Evolutionary conservation across 1,284 basidiomycete species (phyloP).

Genomic region (Leccinum griseonigrum): DNA sequence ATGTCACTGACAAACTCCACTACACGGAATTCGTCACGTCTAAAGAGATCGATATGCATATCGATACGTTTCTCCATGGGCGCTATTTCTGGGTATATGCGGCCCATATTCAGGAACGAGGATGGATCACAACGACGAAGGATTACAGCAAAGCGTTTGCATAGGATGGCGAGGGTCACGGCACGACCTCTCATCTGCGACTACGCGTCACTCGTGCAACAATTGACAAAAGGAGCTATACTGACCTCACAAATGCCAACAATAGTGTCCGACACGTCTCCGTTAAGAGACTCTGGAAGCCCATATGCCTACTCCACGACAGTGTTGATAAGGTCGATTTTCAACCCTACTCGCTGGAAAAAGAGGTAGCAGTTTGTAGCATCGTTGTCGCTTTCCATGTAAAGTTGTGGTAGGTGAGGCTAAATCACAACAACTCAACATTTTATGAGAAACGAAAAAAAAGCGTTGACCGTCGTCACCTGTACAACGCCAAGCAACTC

Average conservation of each 20-base stretch:
- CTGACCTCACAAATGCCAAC: slow-evolving; percentile 88
- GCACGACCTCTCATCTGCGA: slow-evolving; percentile 77
- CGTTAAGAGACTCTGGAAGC: slow-evolving; percentile 80
- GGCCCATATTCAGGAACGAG: slow-evolving; percentile 81
- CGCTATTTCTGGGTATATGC: slow-evolving; percentile 80
- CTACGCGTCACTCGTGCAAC: neutral
- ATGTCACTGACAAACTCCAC: slow-evolving; percentile 90
- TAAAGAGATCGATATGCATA: slow-evolving; percentile 82
- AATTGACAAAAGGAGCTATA: neutral
- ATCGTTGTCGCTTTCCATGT: slow-evolving; percentile 83
- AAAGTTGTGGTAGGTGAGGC: slow-evolving; percentile 84
- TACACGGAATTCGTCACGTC: slow-evolving; percentile 88
- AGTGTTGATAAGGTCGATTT: slow-evolving; percentile 81
- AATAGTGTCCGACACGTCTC: slow-evolving; percentile 74
- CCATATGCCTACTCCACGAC: slow-evolving; percentile 80
- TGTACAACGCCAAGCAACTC: slow-evolving; percentile 75
- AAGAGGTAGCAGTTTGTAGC: slow-evolving; percentile 87
- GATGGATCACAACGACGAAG: slow-evolving; percentile 77
- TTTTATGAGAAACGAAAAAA: neutral
- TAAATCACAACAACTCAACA: slow-evolving; percentile 30
- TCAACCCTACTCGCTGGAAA: slow-evolving; percentile 84
- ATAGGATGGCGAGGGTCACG: slow-evolving; percentile 74
- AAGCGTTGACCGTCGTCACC: slow-evolving; percentile 34
- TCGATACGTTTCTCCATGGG: slow-evolving; percentile 91
- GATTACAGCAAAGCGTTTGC: slow-evolving; percentile 84